phyloP scores from a whole-genome alignment of 2,329 filamentous ascomycete species.

The Arthrinium puccinioides region DNA sequence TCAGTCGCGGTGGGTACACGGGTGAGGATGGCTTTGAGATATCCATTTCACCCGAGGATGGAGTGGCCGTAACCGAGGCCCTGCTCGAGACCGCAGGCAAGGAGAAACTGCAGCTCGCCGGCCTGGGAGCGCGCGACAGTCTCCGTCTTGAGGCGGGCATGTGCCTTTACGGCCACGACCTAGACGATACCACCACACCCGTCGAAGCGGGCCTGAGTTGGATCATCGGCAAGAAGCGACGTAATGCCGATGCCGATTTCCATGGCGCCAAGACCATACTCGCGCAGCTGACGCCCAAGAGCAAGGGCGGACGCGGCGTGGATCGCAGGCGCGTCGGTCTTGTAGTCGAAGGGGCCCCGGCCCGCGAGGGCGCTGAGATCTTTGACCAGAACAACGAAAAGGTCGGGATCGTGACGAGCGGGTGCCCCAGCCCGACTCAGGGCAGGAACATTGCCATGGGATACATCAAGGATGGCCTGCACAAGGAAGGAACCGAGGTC shows the following conservation, averaged over 20 bases:
- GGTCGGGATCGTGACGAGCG: conserved; percentile 79
- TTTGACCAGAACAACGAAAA: conserved; percentile 45
- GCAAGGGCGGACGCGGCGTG: conserved; percentile 65
- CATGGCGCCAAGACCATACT: conserved; percentile 76
- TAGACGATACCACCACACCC: conserved; percentile 67
- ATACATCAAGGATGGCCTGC: conserved; percentile 72
- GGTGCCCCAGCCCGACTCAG: conserved; percentile 79
- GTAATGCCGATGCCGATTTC: conserved; percentile 46
- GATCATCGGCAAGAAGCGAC: conserved; percentile 78
- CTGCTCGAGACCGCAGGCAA: conserved; percentile 59
- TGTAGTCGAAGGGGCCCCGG: conserved; percentile 76
- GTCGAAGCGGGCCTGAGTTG: conserved; percentile 56
- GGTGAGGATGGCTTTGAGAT: conserved; percentile 98
- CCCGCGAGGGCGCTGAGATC: conserved; percentile 81
- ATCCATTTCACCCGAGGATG: conserved; percentile 64
- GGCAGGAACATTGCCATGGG: conserved; percentile 95
- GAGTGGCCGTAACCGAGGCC: conserved; percentile 59
- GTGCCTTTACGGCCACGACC: conserved; percentile 99
- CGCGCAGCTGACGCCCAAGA: conserved; percentile 65
- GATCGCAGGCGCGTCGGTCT: conserved; percentile 71
- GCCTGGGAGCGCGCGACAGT: conserved; percentile 84
- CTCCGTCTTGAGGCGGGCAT: conserved; percentile 93
- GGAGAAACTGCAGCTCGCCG: conserved; percentile 66
- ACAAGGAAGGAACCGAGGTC: conserved; percentile 79
- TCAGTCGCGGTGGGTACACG: conserved; percentile 89